Evolutionary conservation across 352 stramenopile species (phyloP).

Genomic region (Phytophthora melonis): DNA sequence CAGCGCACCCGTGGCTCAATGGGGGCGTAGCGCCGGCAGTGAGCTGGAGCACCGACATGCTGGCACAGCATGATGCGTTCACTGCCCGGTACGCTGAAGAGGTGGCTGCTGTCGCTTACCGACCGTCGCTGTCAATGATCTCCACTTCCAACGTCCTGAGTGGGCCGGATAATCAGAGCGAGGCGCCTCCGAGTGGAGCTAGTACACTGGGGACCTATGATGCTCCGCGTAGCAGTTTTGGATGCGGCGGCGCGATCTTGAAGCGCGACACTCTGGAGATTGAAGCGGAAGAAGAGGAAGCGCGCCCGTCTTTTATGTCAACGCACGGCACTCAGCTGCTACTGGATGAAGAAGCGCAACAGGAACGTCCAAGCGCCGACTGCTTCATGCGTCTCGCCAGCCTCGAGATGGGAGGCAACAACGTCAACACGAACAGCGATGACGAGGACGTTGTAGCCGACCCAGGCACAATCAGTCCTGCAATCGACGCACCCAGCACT

Average conservation of each 20-base stretch:
- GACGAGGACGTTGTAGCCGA: constrained; percentile 35
- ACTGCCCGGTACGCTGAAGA: constrained; percentile 54
- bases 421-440: constrained; percentile 26
- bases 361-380: constrained; percentile 65
- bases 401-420: constrained; percentile 57
- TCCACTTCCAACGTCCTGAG: constrained; percentile 24
- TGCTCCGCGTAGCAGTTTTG: constrained; percentile 18
- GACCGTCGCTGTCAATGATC: constrained; percentile 27
- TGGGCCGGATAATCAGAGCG: constrained; percentile 15
- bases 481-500: not conserved
- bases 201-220: constrained; percentile 18
- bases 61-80: constrained; percentile 58
- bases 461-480: constrained; percentile 1
- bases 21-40: constrained; percentile 52
- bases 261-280: constrained; percentile 33
- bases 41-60: constrained; percentile 53
- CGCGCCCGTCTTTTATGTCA: constrained; percentile 80
- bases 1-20: constrained; percentile 75
- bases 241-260: constrained; percentile 1
- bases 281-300: constrained; percentile 42
- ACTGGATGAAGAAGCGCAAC: constrained; percentile 45
- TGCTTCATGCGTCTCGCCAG: constrained; percentile 83
- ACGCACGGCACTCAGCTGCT: constrained; percentile 62
- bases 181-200: constrained; percentile 7
- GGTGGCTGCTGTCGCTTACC: constrained; percentile 41